Base-by-base conservation (phyloP, 2,329 filamentous ascomycete species). In the Mollisia scopiformis region DNA sequence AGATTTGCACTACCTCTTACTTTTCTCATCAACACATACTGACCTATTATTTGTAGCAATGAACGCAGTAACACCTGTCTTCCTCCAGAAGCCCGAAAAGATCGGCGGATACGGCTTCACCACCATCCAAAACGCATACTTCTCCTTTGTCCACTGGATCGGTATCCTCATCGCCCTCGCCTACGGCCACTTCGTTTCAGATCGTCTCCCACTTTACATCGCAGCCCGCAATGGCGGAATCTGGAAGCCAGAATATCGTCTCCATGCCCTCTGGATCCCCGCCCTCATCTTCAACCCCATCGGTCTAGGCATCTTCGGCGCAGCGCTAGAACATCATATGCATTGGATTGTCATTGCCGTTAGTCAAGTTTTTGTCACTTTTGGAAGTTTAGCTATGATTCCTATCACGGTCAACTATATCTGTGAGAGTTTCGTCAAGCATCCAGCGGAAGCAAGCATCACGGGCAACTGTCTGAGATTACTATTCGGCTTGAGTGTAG, bases 91-190 rank as follows among this genome's bases (percentile, higher is more conserved):
- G 39, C 75, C 78, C 2, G 58, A 68, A 23, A 66, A 67, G 4
- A 68, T 65, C 6, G 76, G 76, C 30, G 78, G 78, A 3, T 80
- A 80, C 65, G 77, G 76, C 19, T 79, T 79, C 64, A 72, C 73
- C 0, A 69, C 76, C 0, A 66, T 74, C 16, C 73, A 78, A 57
- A 78, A 75, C 30, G 77, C 77, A 1, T 72, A 71, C 8, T 66
- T 75, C 64, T 71, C 70, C 3, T 79, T 80, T 63, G 69, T 72
- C 21, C 71, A 75, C 63, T 80, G 78, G 78, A 68, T 76, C 14
- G 77, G 76, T 13, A 71, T 78, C 30, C 62, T 76, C n/a, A 54
- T 73, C 25, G 75, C 74, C 1, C 69, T 75, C 6, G 57, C 74
- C 14, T 76, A 74, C 56, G 76, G 74, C 2, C 72, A 74, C 57